phyloP scores from a whole-genome alignment of 1,284 basidiomycete genomes.

The Microbotryum lychnidis-dioicae region DNA sequence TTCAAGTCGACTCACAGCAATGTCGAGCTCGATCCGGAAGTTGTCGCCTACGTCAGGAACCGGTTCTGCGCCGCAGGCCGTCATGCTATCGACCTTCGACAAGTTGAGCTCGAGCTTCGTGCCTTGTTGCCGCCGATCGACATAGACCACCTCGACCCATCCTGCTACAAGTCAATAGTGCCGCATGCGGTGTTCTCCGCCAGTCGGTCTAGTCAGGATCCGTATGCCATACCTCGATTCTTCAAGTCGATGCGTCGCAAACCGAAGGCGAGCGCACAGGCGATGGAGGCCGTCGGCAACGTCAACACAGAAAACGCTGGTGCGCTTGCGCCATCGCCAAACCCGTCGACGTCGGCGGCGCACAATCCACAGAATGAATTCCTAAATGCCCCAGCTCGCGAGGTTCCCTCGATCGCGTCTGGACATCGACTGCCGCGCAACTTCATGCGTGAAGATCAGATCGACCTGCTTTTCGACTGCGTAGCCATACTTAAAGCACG shows the following conservation, averaged over 20 bases:
- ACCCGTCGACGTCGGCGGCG: not conserved
- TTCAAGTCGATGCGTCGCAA: too few species aligned
- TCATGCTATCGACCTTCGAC: slow-evolving; percentile 9
- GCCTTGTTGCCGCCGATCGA: slow-evolving; percentile 7
- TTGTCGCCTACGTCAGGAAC: slow-evolving; percentile 17
- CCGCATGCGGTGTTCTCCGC: slow-evolving; percentile 2
- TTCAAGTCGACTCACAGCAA: slow-evolving; percentile 46
- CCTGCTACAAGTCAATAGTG: slow-evolving; percentile 8
- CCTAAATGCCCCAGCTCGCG: slow-evolving; percentile 8
- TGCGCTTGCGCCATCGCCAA: too few species aligned
- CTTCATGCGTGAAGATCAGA: slow-evolving; percentile 51
- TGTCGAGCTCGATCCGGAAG: slow-evolving; percentile 1
- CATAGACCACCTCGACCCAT: not conserved
- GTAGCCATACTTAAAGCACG: slow-evolving; percentile 72
- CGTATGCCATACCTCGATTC: slow-evolving; percentile 13
- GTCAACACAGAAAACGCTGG: too few species aligned
- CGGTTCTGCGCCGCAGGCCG: slow-evolving; percentile 16
- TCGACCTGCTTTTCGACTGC: slow-evolving; percentile 76
- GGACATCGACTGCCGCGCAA: slow-evolving; percentile 15
- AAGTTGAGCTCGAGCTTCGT: slow-evolving; percentile 22
- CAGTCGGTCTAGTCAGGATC: slow-evolving; percentile 10
- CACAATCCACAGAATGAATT: slow-evolving; percentile 9
- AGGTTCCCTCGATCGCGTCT: slow-evolving; percentile 5
- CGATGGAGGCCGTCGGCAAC: too few species aligned
- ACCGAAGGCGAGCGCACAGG: too few species aligned